phyloP scores from a whole-genome alignment of 768 basidiomycete species.

The Tylopilus felleus region DNA sequence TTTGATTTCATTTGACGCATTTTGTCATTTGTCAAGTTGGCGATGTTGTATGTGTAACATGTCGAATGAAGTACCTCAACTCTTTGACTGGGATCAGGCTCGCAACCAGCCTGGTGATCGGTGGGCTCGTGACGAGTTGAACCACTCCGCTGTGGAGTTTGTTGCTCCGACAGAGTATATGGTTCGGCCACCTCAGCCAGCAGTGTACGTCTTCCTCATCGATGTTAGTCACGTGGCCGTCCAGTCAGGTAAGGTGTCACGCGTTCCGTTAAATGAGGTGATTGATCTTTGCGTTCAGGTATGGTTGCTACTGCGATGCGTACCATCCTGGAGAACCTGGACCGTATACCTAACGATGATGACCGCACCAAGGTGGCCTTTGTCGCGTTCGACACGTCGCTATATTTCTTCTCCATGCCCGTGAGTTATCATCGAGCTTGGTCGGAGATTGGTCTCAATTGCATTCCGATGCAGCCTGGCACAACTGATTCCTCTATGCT shows the following conservation, averaged over 20 bases:
- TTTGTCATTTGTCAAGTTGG: constrained; percentile 63
- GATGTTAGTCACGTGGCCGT: constrained; percentile 93
- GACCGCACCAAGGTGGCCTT: constrained; percentile 89
- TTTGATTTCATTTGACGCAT: constrained; percentile 1
- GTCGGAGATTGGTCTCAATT: neutral
- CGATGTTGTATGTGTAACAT: constrained; percentile 99
- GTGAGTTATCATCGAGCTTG: constrained; percentile 29
- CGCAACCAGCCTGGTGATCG: constrained; percentile 93
- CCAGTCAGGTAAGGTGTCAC: constrained; percentile 66
- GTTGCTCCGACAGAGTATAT: constrained; percentile 99
- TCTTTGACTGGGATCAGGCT: constrained; percentile 97
- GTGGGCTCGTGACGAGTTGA: constrained; percentile 92
- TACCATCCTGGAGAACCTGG: constrained; percentile 92
- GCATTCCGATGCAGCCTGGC: constrained; percentile 47
- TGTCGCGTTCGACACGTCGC: constrained; percentile 84
- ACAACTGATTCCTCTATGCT: constrained; percentile 86
- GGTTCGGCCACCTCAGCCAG: constrained; percentile 97
- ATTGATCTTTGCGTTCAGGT: constrained; percentile 41
- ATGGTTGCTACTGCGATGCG: constrained; percentile 99
- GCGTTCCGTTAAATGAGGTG: neutral
- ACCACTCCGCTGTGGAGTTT: constrained; percentile 91
- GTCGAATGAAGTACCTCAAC: constrained; percentile 96
- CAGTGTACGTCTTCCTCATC: constrained; percentile 95
- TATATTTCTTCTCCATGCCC: constrained; percentile 96
- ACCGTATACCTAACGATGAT: constrained; percentile 94